Percentiles rank a stretch among this genome's conserved stretches.
Evolutionary conservation across 129 eudicot genomes (phyloP).

Genomic region (Flaveria brownii): DNA sequence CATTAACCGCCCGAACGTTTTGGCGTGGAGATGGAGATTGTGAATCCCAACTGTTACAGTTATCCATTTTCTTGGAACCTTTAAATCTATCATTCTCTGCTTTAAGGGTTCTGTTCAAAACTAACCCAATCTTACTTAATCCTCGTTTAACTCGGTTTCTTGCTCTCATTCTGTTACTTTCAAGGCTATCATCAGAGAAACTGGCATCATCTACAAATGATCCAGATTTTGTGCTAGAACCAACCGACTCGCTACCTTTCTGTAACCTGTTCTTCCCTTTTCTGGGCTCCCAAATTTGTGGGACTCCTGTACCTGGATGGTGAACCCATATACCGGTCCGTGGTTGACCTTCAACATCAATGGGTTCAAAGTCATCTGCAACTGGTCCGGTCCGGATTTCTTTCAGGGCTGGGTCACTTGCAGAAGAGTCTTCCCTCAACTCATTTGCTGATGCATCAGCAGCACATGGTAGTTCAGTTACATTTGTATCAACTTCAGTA

Average conservation of each 20-base stretch:
- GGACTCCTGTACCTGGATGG: conserved; percentile 76
- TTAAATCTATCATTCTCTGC: conserved; percentile 18
- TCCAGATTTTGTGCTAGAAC: conserved; percentile 33
- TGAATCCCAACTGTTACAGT: conserved; percentile 29
- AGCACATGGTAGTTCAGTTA: conserved; percentile 38
- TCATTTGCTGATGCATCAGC: conserved; percentile 37
- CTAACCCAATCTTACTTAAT: conserved; percentile 39
- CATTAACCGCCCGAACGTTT: conserved; percentile 54
- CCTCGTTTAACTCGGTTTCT: conserved; percentile 36
- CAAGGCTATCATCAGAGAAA: conserved; percentile 34
- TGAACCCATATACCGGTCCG: conserved; percentile 90
- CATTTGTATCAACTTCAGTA: conserved; percentile 57
- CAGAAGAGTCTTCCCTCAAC: conserved; percentile 27
- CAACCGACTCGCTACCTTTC: conserved; percentile 33
- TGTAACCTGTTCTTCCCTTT: conserved; percentile 55
- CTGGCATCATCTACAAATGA: conserved; percentile 26
- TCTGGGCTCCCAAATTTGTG: conserved; percentile 87
- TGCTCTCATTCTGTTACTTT: conserved; percentile 23
- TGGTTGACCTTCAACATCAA: conserved; percentile 68
- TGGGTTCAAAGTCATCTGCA: conserved; percentile 67
- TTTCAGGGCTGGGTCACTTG: conserved; percentile 31
- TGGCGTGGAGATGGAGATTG: conserved; percentile 52
- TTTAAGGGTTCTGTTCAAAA: conserved; percentile 34
- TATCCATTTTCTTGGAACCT: conserved; percentile 30
- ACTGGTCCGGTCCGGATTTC: conserved; percentile 35